Conservation (phyloP, 2,329 filamentous ascomycete species). For the Sphaerulina vaccinii region DNA sequence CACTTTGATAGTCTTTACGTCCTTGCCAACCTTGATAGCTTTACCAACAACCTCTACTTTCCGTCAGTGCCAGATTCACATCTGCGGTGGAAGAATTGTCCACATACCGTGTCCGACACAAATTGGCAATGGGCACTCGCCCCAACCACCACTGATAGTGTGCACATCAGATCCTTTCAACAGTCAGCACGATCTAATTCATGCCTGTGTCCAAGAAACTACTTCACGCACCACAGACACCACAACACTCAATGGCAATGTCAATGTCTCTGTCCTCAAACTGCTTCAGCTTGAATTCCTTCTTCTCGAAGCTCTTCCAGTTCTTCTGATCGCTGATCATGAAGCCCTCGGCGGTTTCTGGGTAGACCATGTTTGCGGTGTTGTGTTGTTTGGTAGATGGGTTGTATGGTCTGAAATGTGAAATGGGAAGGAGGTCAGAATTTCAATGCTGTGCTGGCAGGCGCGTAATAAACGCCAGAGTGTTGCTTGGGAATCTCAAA, state of each 20-base stretch:
- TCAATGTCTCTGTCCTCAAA: slow-evolving; percentile 87
- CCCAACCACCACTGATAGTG: slow-evolving; percentile 56
- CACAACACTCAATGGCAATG: slow-evolving; percentile 79
- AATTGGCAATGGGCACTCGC: slow-evolving; percentile 60
- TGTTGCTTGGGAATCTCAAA: neutral
- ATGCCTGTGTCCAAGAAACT: too few species aligned
- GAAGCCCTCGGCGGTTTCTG: slow-evolving; percentile 53
- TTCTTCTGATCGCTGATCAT: slow-evolving; percentile 58
- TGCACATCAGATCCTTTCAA: neutral
- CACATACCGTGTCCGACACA: slow-evolving; percentile 62
- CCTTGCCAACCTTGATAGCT: slow-evolving; percentile 51
- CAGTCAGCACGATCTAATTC: too few species aligned
- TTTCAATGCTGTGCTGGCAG: neutral
- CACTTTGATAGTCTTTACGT: slow-evolving; percentile 51
- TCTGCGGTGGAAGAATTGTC: slow-evolving; percentile 17
- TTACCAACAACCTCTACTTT: slow-evolving; percentile 49
- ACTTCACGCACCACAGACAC: slow-evolving; percentile 47
- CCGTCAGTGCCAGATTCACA: slow-evolving; percentile 40
- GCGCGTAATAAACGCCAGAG: neutral
- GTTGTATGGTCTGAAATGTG: neutral
- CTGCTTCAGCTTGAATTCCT: slow-evolving; percentile 74
- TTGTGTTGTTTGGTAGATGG: neutral
- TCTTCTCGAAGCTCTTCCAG: slow-evolving; percentile 55
- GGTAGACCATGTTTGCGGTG: slow-evolving; percentile 48
- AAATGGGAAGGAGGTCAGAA: neutral